Evolutionary conservation across 2,329 filamentous ascomycete genomes (phyloP).

Genomic region (Pyricularia pennisetigena): DNA sequence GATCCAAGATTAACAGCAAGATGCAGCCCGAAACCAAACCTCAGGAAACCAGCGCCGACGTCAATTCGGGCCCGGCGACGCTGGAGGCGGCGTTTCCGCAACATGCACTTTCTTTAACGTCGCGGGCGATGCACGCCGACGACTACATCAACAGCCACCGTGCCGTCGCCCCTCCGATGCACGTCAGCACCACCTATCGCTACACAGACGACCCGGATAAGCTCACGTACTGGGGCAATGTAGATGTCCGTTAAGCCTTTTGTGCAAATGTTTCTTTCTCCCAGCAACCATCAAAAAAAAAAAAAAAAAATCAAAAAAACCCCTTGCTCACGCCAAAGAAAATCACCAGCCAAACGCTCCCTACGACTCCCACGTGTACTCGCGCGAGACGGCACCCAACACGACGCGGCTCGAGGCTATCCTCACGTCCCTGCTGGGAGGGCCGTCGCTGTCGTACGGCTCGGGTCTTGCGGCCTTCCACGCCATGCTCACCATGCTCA

Average conservation of each 20-base stretch:
- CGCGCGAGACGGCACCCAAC: constrained; percentile 68
- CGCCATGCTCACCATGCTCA: constrained; percentile 72
- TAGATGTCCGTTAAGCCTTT: constrained; percentile 36
- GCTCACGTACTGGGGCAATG: constrained; percentile 42
- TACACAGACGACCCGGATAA: constrained; percentile 63
- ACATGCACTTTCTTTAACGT: constrained; percentile 46
- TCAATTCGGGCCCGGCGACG: constrained; percentile 11
- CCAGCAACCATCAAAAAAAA: neutral
- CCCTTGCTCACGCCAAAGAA: constrained; percentile 14
- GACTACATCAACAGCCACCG: constrained; percentile 62
- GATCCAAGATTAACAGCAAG: neutral
- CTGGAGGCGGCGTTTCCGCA: constrained; percentile 19
- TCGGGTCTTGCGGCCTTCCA: constrained; percentile 86
- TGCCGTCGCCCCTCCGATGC: constrained; percentile 81
- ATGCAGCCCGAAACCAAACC: neutral
- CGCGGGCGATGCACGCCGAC: constrained; percentile 73
- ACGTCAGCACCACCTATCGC: constrained; percentile 85
- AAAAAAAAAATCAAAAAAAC: neutral
- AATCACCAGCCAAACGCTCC: constrained; percentile 30
- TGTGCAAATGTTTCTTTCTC: neutral
- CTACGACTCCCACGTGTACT: constrained; percentile 68
- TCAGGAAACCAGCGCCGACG: neutral
- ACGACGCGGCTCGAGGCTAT: constrained; percentile 78
- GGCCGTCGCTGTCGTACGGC: constrained; percentile 64
- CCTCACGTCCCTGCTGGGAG: constrained; percentile 62